A percentile compares a stretch with the other conserved stretches of the same genome.
Conservation (phyloP, 129 eudicot species). For the Tagetes erecta region DNA sequence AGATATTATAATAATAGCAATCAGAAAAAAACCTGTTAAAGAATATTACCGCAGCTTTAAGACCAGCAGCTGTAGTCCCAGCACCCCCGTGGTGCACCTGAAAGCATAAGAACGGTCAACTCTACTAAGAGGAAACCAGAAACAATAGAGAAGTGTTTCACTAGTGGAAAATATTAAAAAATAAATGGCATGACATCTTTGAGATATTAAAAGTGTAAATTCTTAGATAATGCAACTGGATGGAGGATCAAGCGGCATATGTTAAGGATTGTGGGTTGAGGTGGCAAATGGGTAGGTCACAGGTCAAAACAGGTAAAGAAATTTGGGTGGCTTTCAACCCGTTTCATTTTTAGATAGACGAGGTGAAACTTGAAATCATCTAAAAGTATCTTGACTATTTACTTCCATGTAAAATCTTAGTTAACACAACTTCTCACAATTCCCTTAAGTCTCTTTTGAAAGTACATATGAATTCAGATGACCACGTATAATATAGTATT, state of each 20-base stretch:
- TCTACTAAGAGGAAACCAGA: not conserved
- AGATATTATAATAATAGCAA: constrained; percentile 2
- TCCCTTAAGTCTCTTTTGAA: too few species aligned
- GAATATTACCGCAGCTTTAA: constrained; percentile 81
- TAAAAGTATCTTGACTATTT: too few species aligned
- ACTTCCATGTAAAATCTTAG: too few species aligned
- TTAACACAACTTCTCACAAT: too few species aligned
- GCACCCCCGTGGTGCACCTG: constrained; percentile 99
- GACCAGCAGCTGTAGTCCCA: constrained; percentile 99
- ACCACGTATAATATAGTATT: too few species aligned
- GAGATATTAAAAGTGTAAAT: not conserved
- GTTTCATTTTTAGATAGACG: too few species aligned
- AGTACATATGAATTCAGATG: too few species aligned
- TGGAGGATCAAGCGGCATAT: not conserved
- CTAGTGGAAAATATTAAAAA: not conserved
- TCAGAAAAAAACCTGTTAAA: not conserved
- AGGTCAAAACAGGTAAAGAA: not conserved
- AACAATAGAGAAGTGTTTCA: not conserved
- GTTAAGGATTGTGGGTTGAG: not conserved
- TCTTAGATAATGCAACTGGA: not conserved
- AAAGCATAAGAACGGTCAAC: constrained; percentile 14
- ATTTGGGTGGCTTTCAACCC: too few species aligned
- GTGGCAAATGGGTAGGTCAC: not conserved
- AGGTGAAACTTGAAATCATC: too few species aligned
- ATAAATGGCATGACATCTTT: not conserved